Conservation (phyloP, 345 rosid genomes). For the Syzygium oleosum region DNA sequence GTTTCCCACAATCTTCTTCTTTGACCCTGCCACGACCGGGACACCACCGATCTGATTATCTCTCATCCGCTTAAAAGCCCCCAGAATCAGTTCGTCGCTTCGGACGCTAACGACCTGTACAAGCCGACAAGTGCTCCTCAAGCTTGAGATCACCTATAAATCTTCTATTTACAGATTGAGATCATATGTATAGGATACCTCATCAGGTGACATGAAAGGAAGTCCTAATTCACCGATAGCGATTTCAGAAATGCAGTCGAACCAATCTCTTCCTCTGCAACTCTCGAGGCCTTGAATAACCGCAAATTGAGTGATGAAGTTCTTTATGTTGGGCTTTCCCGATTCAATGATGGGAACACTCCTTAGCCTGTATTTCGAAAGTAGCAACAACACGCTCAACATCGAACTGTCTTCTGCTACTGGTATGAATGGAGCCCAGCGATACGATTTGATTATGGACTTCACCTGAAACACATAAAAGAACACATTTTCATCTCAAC, state of each 20-base stretch:
- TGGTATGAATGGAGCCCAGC: conserved; percentile 80
- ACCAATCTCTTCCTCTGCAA: conserved; percentile 91
- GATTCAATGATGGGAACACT: conserved; percentile 72
- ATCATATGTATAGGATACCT: conserved; percentile 23
- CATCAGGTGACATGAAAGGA: conserved; percentile 63
- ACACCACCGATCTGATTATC: conserved; percentile 77
- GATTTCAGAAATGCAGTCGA: conserved; percentile 51
- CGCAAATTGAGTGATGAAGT: conserved; percentile 85
- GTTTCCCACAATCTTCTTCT: conserved; percentile 35
- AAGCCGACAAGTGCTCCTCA: conserved; percentile 2
- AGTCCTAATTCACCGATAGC: conserved; percentile 79
- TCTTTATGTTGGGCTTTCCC: conserved; percentile 56
- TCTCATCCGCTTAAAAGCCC: conserved; percentile 80
- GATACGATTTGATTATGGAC: conserved; percentile 60
- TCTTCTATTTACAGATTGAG: not conserved
- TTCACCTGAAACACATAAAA: conserved; percentile 39
- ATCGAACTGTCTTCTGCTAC: conserved; percentile 68
- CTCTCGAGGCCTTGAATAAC: conserved; percentile 71
- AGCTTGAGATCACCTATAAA: not conserved
- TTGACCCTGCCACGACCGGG: conserved; percentile 49
- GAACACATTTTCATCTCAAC: not conserved
- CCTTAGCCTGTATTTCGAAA: conserved; percentile 72
- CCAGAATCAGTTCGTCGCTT: conserved; percentile 56
- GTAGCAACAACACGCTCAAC: conserved; percentile 71
- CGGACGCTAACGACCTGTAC: conserved; percentile 51